Evolutionary conservation across 1,284 basidiomycete species (phyloP).

Genomic region (Macrocybe sp.): DNA sequence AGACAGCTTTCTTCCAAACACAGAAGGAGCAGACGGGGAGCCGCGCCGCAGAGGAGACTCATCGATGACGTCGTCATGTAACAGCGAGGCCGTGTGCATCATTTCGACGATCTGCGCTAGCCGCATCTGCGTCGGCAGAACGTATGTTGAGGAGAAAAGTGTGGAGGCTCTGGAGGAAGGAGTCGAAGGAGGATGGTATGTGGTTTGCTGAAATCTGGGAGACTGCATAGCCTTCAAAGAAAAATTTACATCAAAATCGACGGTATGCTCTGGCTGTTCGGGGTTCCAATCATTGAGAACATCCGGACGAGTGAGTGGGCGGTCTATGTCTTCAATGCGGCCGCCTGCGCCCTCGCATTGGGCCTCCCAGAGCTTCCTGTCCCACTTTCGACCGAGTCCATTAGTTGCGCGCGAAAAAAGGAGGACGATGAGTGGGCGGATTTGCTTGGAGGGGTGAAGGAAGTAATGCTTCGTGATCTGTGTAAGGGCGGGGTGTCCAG

Average conservation of each 20-base stretch:
- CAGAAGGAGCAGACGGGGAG: slow-evolving; percentile 77
- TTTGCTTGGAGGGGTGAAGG: slow-evolving; percentile 85
- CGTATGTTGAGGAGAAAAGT: slow-evolving; percentile 16
- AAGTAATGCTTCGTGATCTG: slow-evolving; percentile 96
- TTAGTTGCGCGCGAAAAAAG: slow-evolving; percentile 92
- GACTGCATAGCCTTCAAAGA: slow-evolving; percentile 25
- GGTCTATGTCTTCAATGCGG: slow-evolving; percentile 49
- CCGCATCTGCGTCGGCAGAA: slow-evolving; percentile 85
- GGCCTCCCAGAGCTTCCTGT: slow-evolving; percentile 36
- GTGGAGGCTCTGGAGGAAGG: slow-evolving; percentile 14
- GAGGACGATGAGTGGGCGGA: slow-evolving; percentile 88
- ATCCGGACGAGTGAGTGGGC: slow-evolving; percentile 67
- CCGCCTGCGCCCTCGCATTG: slow-evolving; percentile 56
- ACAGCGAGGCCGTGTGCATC: slow-evolving; percentile 95
- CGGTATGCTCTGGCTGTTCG: slow-evolving; percentile 55
- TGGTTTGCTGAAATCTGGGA: slow-evolving; percentile 13
- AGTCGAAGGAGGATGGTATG: slow-evolving; percentile 22
- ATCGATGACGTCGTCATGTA: slow-evolving; percentile 99
- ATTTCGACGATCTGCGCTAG: slow-evolving; percentile 97
- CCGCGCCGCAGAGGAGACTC: slow-evolving; percentile 79
- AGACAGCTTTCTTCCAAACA: slow-evolving; percentile 92
- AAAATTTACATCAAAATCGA: slow-evolving; percentile 28
- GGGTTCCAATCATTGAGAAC: slow-evolving; percentile 90
- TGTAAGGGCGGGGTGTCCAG: slow-evolving; percentile 83
- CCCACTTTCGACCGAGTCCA: slow-evolving; percentile 72